phyloP scores from a whole-genome alignment of 805 yeast species.

The Ogataea nakhonphanomensis region DNA sequence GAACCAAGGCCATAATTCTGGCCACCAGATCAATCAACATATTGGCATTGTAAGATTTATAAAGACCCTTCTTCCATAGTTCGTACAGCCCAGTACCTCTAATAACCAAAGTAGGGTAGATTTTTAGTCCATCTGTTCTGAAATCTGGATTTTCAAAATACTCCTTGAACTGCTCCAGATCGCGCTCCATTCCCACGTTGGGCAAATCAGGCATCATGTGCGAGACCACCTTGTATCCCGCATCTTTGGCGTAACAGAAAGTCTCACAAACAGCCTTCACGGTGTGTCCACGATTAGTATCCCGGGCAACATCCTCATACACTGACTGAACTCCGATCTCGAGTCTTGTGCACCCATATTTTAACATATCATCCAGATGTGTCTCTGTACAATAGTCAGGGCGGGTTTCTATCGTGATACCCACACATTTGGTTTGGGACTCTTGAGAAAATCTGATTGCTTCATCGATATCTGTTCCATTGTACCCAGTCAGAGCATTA shows the following conservation, averaged over 20 bases:
- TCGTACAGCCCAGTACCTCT: slow-evolving; percentile 97
- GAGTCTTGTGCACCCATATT: slow-evolving; percentile 93
- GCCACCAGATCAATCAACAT: slow-evolving; percentile 94
- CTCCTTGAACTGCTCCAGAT: slow-evolving; percentile 90
- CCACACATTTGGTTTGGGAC: slow-evolving; percentile 94
- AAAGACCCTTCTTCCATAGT: slow-evolving; percentile 93
- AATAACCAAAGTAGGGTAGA: slow-evolving; percentile 94
- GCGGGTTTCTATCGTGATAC: slow-evolving; percentile 96
- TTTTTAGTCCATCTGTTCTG: slow-evolving; percentile 93
- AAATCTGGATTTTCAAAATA: slow-evolving; percentile 96
- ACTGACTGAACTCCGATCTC: slow-evolving; percentile 97
- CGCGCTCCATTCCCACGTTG: slow-evolving; percentile 98
- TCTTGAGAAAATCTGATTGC: slow-evolving; percentile 90
- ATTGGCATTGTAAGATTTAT: slow-evolving; percentile 91
- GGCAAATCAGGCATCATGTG: slow-evolving; percentile 99
- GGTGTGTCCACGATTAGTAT: slow-evolving; percentile 97
- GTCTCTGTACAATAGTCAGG: slow-evolving; percentile 98
- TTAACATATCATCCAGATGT: slow-evolving; percentile 91
- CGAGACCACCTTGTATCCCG: slow-evolving; percentile 95
- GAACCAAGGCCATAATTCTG: slow-evolving; percentile 90
- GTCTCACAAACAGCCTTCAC: slow-evolving; percentile 95
- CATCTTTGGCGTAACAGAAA: slow-evolving; percentile 93
- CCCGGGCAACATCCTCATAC: slow-evolving; percentile 97
- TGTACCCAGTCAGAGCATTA: slow-evolving; percentile 91
- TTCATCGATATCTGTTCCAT: slow-evolving; percentile 84